phyloP scores from a whole-genome alignment of 1,139 yeast species.

The Pneumocystis murina region DNA sequence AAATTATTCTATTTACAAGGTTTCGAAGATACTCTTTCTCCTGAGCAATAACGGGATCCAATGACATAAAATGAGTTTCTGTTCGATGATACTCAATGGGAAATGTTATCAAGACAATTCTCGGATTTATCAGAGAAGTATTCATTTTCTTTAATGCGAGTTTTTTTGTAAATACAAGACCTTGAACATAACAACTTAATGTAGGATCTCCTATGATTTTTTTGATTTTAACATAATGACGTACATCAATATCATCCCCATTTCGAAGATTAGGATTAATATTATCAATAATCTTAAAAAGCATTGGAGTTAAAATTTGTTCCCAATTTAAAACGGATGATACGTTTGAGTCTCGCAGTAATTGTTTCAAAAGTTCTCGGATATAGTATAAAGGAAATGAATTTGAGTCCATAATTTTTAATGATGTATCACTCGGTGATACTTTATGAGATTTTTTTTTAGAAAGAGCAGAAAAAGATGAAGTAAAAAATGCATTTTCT shows the following conservation, averaged over 20 bases:
- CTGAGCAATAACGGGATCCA: conserved; percentile 75
- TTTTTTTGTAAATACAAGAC: conserved; percentile 71
- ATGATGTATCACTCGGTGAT: conserved; percentile 3
- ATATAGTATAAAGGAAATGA: conserved; percentile 31
- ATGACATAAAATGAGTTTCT: conserved; percentile 50
- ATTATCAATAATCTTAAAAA: conserved; percentile 32
- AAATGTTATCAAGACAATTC: conserved; percentile 69
- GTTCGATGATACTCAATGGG: conserved; percentile 78
- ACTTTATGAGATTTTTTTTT: conserved; percentile 4
- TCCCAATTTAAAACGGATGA: conserved; percentile 51
- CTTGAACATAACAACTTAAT: conserved; percentile 54
- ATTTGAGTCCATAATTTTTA: conserved; percentile 22
- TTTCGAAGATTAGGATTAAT: conserved; percentile 41
- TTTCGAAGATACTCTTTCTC: conserved; percentile 75
- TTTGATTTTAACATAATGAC: conserved; percentile 77
- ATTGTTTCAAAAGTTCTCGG: conserved; percentile 40
- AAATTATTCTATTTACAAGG: conserved; percentile 60
- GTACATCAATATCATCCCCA: conserved; percentile 68
- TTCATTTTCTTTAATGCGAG: conserved; percentile 78
- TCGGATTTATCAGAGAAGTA: conserved; percentile 44
- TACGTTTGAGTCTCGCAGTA: conserved; percentile 27
- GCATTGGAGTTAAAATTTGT: conserved; percentile 31
- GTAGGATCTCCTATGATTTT: conserved; percentile 56
- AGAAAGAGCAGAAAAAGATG: neutral
- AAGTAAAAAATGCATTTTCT: neutral